Base-by-base conservation (phyloP, 202 grass and related monocot genomes). In the Schoenoplectus triqueter region DNA sequence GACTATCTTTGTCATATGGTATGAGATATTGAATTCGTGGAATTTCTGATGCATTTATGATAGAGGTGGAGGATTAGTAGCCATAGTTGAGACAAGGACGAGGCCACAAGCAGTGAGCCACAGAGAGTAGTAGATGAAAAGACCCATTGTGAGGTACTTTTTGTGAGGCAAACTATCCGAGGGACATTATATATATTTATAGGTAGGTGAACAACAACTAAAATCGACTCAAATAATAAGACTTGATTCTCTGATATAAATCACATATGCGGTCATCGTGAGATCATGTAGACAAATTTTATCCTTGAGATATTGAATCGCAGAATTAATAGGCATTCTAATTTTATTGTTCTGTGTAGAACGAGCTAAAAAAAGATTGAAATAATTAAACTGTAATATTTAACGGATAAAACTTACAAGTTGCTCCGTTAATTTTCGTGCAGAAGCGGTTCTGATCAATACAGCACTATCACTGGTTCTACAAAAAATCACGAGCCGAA, bases 171-270 rank as follows among this genome's bases (percentile, higher is more conserved):
- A 10, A 18, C 54, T 42, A 31, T 42, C 31, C 31, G 2, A 60
- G 14, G 6, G 54, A 5, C 31, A 19, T 78, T 42, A n/a, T 78
- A 78, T 42, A n/a, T 78, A 78, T 78, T 78, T 78, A 78, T 78
- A 78, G 74, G 13, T 60, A 60, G 10, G 10, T 14, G 14, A 41
- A 78, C 0, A 78, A 78, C 21, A 78, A n/a, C 31, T 17, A 21
- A 42, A 78, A 78, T n/a, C 14, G 60, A 60, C 52, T 9, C 10
- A 2, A 72, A 72, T 48, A n/a, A 41, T 78, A 17, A 42, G 31
- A 60, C 1, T 78, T 78, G 13, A 78, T 78, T 78, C 17, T 59
- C 19, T n/a, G 5, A 2, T 0, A 1, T 76, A 5, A 73, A 50
- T 31, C 17, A 54, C 2, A 6, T 72, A n/a, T 72, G 14, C 6